Base-by-base conservation (phyloP, 2,329 filamentous ascomycete genomes). In the Corinectria fuckeliana region DNA sequence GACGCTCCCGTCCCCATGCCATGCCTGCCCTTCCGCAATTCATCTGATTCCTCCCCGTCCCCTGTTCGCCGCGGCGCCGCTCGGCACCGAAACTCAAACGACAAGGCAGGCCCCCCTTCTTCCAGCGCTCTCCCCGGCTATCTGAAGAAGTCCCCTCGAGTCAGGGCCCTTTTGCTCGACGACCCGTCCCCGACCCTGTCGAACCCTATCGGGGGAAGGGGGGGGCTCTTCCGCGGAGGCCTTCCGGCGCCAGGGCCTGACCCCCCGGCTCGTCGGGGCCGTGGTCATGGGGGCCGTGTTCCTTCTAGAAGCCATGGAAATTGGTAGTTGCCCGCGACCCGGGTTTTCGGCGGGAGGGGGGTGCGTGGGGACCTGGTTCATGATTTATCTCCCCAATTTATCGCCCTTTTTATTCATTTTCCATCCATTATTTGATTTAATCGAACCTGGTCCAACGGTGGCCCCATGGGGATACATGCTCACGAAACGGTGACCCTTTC, bases 241-340 rank as follows among this genome's bases (percentile, higher is more conserved):
- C 58, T 70, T 69, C 68, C 68, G 68, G 66, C 28, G 53, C 59
- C 58, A 36, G 58, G 39, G 50, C 39, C 39, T n/a, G n/a, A 41
- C 30, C 62, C 67, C 67, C 62, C 64, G 67, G 62, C 18, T 30
- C 49, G 39, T 47, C 55, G 30, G 48, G 32, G 60, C 50, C 60
- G 49, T 50, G 41, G 61, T 42, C 63, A 63, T 51, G 63, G 61
- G 52, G 45, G 30, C 21, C 30, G 56, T 47, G 39, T 34, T 21
- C n/a, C 64, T 70, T 70, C 68, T 70, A 70, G 68, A 70, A 70
- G 62, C 64, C 57, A 38, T 63, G 56, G 60, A 66, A 63, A 63
- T 64, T 60, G 56, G 60, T 62, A 65, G 63, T 63, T 63, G 54
- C 50, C 58, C 59, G 48, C 32, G 50, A 56, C 42, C 52, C 55